These are phyloP conservation scores for Phytophthora uliginosa DNA, from an alignment of 352 stramenopile genomes.

Conservation along the genomic window DNA sequence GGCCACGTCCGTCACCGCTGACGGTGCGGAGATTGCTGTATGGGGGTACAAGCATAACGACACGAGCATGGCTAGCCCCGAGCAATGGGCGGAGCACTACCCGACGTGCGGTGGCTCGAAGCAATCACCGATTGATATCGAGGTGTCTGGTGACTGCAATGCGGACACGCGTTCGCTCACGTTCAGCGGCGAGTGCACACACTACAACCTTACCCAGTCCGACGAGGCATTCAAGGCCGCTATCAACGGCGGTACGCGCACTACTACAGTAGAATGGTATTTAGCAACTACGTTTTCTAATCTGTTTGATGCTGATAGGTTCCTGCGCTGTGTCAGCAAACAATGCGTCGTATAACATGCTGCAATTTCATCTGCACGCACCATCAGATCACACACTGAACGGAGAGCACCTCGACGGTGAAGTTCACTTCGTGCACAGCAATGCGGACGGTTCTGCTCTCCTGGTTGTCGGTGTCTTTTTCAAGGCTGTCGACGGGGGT, in stretches of 20 bases:
- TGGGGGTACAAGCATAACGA: slow-evolving; percentile 25
- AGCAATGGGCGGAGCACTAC: slow-evolving; percentile 20
- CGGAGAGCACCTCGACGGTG: slow-evolving; percentile 41
- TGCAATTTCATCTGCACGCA: slow-evolving; percentile 53
- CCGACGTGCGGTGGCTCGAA: slow-evolving; percentile 31
- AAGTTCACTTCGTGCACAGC: slow-evolving; percentile 61
- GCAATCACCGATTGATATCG: slow-evolving; percentile 43
- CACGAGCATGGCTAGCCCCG: slow-evolving; percentile 11
- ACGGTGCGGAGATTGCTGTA: background rate
- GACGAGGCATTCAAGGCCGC: slow-evolving; percentile 32
- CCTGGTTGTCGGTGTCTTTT: slow-evolving; percentile 48
- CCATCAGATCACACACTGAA: slow-evolving; percentile 60
- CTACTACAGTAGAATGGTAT: background rate
- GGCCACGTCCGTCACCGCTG: background rate
- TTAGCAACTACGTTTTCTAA: slow-evolving; percentile 5
- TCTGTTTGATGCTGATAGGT: slow-evolving; percentile 15
- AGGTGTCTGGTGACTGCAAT: slow-evolving; percentile 4
- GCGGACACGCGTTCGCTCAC: slow-evolving; percentile 19
- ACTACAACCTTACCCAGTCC: slow-evolving; percentile 32
- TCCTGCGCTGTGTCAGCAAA: slow-evolving; percentile 28
- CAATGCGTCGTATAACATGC: slow-evolving; percentile 33
- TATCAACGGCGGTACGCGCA: slow-evolving; percentile 25
- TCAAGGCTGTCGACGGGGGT: slow-evolving; percentile 18
- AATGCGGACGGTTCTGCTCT: slow-evolving; percentile 37
- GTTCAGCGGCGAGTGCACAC: slow-evolving; percentile 27